Conservation (phyloP, 129 eudicot genomes). For the Flaveria trinervia region DNA sequence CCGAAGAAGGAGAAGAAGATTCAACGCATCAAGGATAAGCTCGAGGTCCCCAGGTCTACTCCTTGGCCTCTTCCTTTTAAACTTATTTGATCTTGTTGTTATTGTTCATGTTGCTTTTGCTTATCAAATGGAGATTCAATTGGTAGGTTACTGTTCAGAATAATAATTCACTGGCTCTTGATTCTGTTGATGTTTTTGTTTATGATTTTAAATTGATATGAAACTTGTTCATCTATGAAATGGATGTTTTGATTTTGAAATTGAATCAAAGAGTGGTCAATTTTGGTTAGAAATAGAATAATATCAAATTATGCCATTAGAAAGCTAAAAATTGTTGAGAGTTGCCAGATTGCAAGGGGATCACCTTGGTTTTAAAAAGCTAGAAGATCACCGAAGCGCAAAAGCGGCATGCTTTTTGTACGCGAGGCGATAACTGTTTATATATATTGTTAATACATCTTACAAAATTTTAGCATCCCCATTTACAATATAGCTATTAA, state of each 20-base stretch:
- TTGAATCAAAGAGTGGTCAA: background rate
- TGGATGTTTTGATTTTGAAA: background rate
- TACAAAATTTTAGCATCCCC: too few relatives aligned
- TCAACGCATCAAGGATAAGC: constrained; percentile 82
- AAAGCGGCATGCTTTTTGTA: too few relatives aligned
- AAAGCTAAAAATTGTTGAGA: too few relatives aligned
- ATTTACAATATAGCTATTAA: too few relatives aligned
- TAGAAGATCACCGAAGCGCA: too few relatives aligned
- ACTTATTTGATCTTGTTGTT: constrained; percentile 43
- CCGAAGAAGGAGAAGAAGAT: constrained; percentile 84
- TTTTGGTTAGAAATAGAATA: background rate
- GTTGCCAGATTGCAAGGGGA: too few relatives aligned
- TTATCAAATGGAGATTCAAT: too few relatives aligned
- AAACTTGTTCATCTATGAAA: background rate
- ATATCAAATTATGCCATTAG: too few relatives aligned
- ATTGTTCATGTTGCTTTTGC: background rate
- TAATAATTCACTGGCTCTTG: background rate
- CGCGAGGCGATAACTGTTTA: too few relatives aligned
- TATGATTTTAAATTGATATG: background rate
- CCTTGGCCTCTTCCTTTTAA: constrained; percentile 99
- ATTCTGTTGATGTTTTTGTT: background rate
- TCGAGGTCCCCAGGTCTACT: constrained; percentile 97
- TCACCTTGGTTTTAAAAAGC: too few relatives aligned
- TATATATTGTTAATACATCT: too few relatives aligned
- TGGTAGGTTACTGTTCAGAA: constrained; percentile 1